Base-by-base conservation (phyloP, 805 yeast genomes). In the Ogataea trehaloabstinens region DNA sequence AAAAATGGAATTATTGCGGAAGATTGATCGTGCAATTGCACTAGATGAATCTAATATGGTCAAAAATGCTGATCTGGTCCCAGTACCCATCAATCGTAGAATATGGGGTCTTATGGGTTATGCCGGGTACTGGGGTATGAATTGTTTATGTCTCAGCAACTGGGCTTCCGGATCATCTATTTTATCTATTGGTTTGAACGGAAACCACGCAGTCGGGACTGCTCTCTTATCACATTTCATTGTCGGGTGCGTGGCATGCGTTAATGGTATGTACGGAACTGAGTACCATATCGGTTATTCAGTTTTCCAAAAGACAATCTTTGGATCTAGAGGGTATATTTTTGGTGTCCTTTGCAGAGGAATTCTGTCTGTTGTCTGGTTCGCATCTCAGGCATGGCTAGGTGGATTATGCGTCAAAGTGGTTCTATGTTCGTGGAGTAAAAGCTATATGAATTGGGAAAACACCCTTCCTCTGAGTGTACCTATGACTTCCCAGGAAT, bases 391-490 rank as follows among this genome's bases (percentile, higher is more conserved):
- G 42, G 53, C 74, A 1, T 73, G 60, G 54, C 57, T 71, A 10
- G 75, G 76, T 27, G 76, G 70, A 3, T 64, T 64, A 31, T 58
- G 73, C 32, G 49, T 71, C 7, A 56, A 63, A 8, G 56, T 64
- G 16, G 56, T 73, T 21, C 39, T 73, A n/a, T 61, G 66, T 7
- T 53, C 70, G 20, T 60, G 66, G 49, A 66, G 67, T 44, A 59
- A 68, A n/a, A 49, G 61, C 12, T 72, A 61, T 48, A 52, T 63
- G 52, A 60, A 53, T 28, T 52, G 71, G 56, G 49, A 60, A 35
- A 66, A 70, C 49, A 64, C 68, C 4, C 56, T 66, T 32, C 74
- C 61, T 5, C 62, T 52, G 2, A 45, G 58, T 17, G 56, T 65
- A 4, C 49, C 58, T 8, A 67, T 70, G 72, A 59, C 67, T 1